phyloP scores from a whole-genome alignment of 2,329 filamentous ascomycete species.

The Zymoseptoria ardabiliae region DNA sequence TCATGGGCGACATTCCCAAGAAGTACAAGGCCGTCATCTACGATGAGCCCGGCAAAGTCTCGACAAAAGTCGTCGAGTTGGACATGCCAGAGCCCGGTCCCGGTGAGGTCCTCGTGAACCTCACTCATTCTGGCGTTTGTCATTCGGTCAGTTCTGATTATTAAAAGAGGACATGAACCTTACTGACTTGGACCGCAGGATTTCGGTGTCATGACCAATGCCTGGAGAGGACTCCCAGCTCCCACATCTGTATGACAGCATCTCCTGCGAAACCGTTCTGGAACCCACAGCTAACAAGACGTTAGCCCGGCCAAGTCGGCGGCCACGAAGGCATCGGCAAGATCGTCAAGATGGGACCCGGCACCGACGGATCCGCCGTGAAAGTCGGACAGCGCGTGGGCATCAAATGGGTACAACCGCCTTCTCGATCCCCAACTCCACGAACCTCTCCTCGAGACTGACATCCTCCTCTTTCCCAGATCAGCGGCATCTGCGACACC shows the following conservation, averaged over 20 bases:
- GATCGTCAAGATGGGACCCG: constrained; percentile 58
- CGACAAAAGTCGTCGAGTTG: constrained; percentile 56
- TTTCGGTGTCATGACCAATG: constrained; percentile 46
- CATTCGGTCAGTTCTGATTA: too few relatives aligned
- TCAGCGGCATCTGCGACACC: constrained; percentile 50
- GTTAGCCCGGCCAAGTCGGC: constrained; percentile 45
- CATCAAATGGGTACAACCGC: constrained; percentile 51
- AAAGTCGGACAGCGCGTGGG: constrained; percentile 63
- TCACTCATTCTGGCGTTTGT: constrained; percentile 57
- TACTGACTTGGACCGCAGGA: too few relatives aligned
- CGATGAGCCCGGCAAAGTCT: constrained; percentile 58
- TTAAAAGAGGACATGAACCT: too few relatives aligned
- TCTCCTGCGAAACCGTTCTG: constrained; percentile 32
- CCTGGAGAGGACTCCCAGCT: constrained; percentile 44
- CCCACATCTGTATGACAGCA: constrained; percentile 39
- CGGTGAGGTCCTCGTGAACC: constrained; percentile 39
- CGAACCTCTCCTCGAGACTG: background rate
- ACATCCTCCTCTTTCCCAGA: constrained; percentile 7
- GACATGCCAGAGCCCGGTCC: constrained; percentile 58
- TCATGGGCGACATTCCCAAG: constrained; percentile 38
- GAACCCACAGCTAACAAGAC: background rate
- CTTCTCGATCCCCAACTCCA: background rate
- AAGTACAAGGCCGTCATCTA: constrained; percentile 59
- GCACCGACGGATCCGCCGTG: constrained; percentile 47
- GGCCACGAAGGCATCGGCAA: constrained; percentile 62